Conservation (phyloP, 805 yeast genomes). For the Maudiozyma serrabonitensis region DNA sequence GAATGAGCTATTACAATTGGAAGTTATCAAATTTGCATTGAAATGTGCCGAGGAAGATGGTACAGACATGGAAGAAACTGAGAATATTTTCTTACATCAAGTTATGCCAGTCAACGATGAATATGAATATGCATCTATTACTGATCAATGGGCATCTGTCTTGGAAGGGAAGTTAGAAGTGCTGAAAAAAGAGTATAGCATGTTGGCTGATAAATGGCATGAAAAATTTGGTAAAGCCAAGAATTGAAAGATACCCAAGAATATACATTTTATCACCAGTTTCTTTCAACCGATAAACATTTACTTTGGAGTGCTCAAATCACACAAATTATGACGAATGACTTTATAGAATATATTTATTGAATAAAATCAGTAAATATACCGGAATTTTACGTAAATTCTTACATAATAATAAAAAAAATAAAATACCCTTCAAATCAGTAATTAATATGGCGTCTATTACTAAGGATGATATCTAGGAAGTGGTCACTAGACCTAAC, state of each 20-base stretch:
- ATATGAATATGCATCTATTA: constrained; percentile 17
- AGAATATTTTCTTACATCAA: constrained; percentile 26
- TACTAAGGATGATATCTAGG: too few species aligned
- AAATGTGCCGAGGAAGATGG: constrained; percentile 28
- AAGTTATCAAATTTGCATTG: constrained; percentile 23
- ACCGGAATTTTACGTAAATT: too few species aligned
- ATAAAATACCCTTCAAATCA: too few species aligned
- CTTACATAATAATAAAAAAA: too few species aligned
- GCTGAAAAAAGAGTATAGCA: constrained; percentile 13
- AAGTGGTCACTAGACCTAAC: too few species aligned
- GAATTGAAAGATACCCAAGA: constrained; percentile 1
- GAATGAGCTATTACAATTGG: constrained; percentile 16
- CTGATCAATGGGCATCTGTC: constrained; percentile 21
- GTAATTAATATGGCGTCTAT: too few species aligned
- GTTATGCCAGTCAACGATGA: constrained; percentile 18
- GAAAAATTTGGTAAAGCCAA: constrained; percentile 18
- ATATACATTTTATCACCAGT: too few species aligned
- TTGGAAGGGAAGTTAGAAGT: constrained; percentile 10
- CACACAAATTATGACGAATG: too few species aligned
- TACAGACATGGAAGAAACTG: constrained; percentile 19
- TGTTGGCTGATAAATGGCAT: constrained; percentile 15
- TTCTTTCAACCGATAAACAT: too few species aligned
- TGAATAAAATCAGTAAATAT: too few species aligned
- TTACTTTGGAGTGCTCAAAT: too few species aligned
- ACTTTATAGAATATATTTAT: too few species aligned